These are phyloP conservation scores for Pelargonium nanum DNA, from an alignment of 345 rosid genomes.

Conservation along the genomic window DNA sequence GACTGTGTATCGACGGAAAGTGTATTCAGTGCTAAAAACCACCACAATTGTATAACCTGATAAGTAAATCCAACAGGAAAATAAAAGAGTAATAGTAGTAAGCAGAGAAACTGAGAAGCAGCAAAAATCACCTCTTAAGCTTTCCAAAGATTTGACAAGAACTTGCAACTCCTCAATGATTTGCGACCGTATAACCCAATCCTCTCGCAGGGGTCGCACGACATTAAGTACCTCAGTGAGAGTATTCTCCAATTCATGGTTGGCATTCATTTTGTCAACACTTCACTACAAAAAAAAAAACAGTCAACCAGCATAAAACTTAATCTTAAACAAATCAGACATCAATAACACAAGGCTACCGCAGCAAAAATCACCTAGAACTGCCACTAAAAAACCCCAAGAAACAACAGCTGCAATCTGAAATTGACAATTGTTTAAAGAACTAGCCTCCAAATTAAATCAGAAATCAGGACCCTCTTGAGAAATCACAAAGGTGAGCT, in stretches of 20 bases:
- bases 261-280: constrained; percentile 30
- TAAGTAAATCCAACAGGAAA: neutral
- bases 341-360: neutral
- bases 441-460: too few species aligned
- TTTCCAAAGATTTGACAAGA: constrained; percentile 48
- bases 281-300: neutral
- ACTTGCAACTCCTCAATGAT: constrained; percentile 46
- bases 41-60: too few species aligned
- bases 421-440: too few species aligned
- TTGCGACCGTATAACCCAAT: constrained; percentile 34
- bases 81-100: constrained; percentile 6
- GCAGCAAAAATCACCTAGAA: neutral
- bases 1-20: too few species aligned
- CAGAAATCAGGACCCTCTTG: too few species aligned
- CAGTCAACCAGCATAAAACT: too few species aligned
- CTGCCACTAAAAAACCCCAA: neutral
- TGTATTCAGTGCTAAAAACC: too few species aligned
- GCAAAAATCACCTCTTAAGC: constrained; percentile 56
- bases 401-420: neutral
- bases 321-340: neutral
- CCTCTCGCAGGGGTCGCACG: constrained; percentile 43
- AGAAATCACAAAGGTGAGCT: too few species aligned
- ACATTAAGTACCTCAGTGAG: constrained; percentile 49
- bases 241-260: constrained; percentile 30
- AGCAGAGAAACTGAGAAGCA: constrained; percentile 1